Base-by-base conservation (phyloP, 2,329 filamentous ascomycete genomes). In the Xylariaceae sp. region DNA sequence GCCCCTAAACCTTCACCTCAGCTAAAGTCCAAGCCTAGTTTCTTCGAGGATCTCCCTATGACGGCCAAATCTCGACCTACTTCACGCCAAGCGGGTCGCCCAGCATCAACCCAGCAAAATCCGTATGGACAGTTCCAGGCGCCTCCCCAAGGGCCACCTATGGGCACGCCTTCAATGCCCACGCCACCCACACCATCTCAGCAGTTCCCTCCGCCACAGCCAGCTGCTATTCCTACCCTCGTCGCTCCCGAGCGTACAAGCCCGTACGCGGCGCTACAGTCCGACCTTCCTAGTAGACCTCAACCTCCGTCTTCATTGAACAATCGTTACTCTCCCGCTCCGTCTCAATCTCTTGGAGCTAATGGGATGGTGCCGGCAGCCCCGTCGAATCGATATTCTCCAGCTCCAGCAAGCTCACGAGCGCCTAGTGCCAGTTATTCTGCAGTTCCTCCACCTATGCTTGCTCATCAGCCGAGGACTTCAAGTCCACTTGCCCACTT, bases 31-130 rank as follows among this genome's bases (percentile, higher is more conserved):
- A 80, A 82, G 61, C 73, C 78, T 44, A 85, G 81, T 65, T 93
- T 93, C 71, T 93, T 92, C 65, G 89, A 92, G 73, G 89, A 93
- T 57, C 77, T 93, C 18, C 89, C 89, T 1, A 73, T 88, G 55
- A 73, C 80, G 1, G 74, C 82, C 3, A 87, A 80, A 68, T 81
- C 85, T n/a, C 82, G 87, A 30, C 82, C 85, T 15, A 78, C 80
- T 23, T 82, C 83, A 1, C 79, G 84, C 57, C 81, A 82, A 34
- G 80, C 78, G 65, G 74, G 72, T 30, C 70, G 73, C 47, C 70
- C 74, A 4, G 81, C 80, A 6, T 78, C 80, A 13, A 70, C 71
- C 23, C 77, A 73, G 44, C 68, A 72, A 52, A 73, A 64, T 23
- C 71, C 73, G 0, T 72, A 73, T 49, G 71, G 68, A 8, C 70